phyloP scores from a whole-genome alignment of 768 basidiomycete species.

The Kwoniella bestiolae region DNA sequence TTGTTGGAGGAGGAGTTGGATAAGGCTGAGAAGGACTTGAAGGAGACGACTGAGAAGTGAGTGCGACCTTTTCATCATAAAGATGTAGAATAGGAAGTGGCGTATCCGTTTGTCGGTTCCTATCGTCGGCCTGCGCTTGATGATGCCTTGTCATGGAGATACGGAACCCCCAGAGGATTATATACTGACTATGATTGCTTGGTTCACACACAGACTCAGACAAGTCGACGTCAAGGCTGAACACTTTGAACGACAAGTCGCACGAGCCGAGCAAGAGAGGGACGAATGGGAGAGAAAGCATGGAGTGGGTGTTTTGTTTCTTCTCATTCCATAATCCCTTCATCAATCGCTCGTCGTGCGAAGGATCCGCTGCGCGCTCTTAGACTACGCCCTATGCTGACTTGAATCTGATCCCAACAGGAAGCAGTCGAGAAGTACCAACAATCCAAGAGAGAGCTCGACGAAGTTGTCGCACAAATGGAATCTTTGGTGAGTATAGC shows the following conservation, averaged over 20 bases:
- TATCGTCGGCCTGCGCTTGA: too few relatives aligned
- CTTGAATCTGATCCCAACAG: slow-evolving; percentile 58
- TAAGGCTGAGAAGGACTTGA: slow-evolving; percentile 90
- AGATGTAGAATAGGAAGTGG: neutral
- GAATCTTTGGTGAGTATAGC: slow-evolving; percentile 61
- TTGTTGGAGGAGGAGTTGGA: slow-evolving; percentile 95
- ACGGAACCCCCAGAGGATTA: too few relatives aligned
- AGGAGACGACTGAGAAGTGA: slow-evolving; percentile 95
- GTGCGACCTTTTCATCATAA: slow-evolving; percentile 52
- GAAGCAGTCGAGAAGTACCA: slow-evolving; percentile 73
- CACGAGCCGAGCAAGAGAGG: slow-evolving; percentile 83
- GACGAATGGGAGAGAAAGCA: slow-evolving; percentile 93
- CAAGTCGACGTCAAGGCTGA: slow-evolving; percentile 99
- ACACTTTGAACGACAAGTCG: slow-evolving; percentile 91
- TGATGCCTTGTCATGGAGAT: too few relatives aligned
- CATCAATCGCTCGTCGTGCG: neutral
- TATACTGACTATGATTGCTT: slow-evolving; percentile 20
- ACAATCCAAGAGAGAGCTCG: slow-evolving; percentile 76
- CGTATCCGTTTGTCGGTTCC: neutral
- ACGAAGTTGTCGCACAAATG: slow-evolving; percentile 79
- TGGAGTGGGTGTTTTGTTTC: slow-evolving; percentile 67
- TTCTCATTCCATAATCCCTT: neutral
- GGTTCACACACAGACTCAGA: slow-evolving; percentile 67
- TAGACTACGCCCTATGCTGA: neutral
- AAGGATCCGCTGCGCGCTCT: too few relatives aligned